Evolutionary conservation across 176 grass and related monocot species (phyloP), one percentile per base, ranked within the genome.

Genomic region (Raddia guianensis): DNA sequence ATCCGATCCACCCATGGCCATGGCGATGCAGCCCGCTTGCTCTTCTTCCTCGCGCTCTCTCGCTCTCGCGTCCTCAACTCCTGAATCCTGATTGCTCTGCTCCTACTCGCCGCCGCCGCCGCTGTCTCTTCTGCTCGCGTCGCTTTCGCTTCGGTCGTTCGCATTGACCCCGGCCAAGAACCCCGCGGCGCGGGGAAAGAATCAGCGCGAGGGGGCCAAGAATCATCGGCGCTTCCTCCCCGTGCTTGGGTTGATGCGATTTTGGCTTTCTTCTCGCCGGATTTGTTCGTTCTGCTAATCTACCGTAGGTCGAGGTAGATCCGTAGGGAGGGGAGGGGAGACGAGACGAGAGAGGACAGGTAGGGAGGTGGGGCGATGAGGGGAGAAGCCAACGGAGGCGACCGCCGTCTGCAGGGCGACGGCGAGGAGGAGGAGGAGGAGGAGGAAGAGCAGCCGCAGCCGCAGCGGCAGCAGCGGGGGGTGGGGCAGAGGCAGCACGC

Each of bases 381-480:
- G 10, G 85, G 85, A 21, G 34, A 84, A 13, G 76, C 63, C 70
- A 84, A 81, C 80, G 84, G 80, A n/a, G 91, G 53, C n/a, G 78
- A 67, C 51, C 75, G 12, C 53, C 81, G 40, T 81, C 80, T 18
- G 10, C 81, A 64, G 44, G 44, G 64, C 61, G 69, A 73, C 19
- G 46, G 65, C 61, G 62, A 73, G 34, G 46, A 53, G 12, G 68
- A 19, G n/a, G 20, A 75, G 13, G 34, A 46, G 7, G 14, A 44
- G 9, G 8, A 12, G 2, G 71, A 53, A 12, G 50, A 82, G 1
- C 64, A 54, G 8, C 21, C 20, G 54, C 71, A 46, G 47, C 14
- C 12, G 54, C 51, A 74, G 3, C 64, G 33, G 8, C 37, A 37
- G 49, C 68, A 35, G 53, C 19, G 9, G 46, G 58, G 6, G 21